phyloP scores from a whole-genome alignment of 2,329 filamentous ascomycete genomes.

The Verticillium zaregamsianum region DNA sequence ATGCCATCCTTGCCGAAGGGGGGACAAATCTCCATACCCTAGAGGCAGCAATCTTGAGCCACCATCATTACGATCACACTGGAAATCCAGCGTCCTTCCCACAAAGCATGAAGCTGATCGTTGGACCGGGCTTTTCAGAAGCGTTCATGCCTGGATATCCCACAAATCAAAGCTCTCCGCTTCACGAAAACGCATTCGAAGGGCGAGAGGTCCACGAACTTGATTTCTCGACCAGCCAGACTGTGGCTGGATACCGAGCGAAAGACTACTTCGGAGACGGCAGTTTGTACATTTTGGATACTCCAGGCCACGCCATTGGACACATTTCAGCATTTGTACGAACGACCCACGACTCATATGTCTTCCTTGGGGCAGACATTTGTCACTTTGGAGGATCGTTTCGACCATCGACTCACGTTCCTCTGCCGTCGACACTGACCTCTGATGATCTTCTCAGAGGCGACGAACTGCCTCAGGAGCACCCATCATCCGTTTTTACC shows the following conservation, averaged over 20 bases:
- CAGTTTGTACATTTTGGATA: constrained; percentile 7
- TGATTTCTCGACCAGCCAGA: neutral
- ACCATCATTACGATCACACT: constrained; percentile 21
- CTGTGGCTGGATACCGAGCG: constrained; percentile 1
- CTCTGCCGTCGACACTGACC: constrained; percentile 8
- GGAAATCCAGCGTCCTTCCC: constrained; percentile 19
- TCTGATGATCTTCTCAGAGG: neutral
- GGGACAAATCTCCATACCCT: neutral
- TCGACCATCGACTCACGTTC: constrained; percentile 26
- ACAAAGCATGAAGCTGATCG: constrained; percentile 14
- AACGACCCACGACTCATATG: neutral
- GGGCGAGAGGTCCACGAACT: constrained; percentile 5
- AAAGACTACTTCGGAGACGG: constrained; percentile 7
- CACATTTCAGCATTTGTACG: constrained; percentile 5
- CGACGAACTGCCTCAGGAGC: neutral
- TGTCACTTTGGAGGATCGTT: constrained; percentile 32
- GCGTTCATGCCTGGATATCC: constrained; percentile 13
- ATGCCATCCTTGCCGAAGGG: neutral
- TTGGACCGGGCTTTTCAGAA: constrained; percentile 17
- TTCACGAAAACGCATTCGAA: constrained; percentile 9
- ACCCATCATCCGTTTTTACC: neutral
- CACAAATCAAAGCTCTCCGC: constrained; percentile 1
- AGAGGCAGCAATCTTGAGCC: constrained; percentile 8
- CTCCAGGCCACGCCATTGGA: constrained; percentile 6
- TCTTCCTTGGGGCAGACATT: constrained; percentile 5